Evolutionary conservation across 768 basidiomycete genomes (phyloP).

Genomic region (Rhodosporidiobolus odoratus): DNA sequence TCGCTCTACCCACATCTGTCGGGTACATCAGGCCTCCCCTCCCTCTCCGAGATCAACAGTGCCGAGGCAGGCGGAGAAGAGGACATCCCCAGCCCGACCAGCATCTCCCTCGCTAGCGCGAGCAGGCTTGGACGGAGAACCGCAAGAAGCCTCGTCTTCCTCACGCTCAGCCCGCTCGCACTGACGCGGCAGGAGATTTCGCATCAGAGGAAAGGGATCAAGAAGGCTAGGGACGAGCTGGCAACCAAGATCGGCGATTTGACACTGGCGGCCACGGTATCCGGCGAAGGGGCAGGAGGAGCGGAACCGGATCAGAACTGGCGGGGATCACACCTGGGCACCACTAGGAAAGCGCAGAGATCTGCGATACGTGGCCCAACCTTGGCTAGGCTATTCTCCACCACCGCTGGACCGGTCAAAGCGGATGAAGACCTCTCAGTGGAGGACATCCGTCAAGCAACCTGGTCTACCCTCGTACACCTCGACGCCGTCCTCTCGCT

Average conservation of each 20-base stretch:
- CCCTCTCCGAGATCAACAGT: slow-evolving; percentile 9
- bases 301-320: no score
- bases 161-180: slow-evolving; percentile 53
- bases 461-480: slow-evolving; percentile 30
- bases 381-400: slow-evolving; percentile 45
- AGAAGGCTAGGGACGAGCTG: slow-evolving; percentile 61
- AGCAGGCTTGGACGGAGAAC: slow-evolving; percentile 22
- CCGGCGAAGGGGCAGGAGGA: not conserved
- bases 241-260: slow-evolving; percentile 53
- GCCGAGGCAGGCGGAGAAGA: not conserved
- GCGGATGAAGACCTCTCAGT: slow-evolving; percentile 15
- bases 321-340: not conserved
- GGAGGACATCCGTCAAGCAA: slow-evolving; percentile 13
- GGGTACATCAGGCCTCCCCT: slow-evolving; percentile 43
- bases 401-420: not conserved
- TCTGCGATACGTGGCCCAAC: not conserved
- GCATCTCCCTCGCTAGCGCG: slow-evolving; percentile 12
- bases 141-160: slow-evolving; percentile 45
- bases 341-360: not conserved
- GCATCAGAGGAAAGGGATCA: slow-evolving; percentile 58
- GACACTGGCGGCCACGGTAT: slow-evolving; percentile 22
- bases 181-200: slow-evolving; percentile 65
- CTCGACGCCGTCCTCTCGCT: slow-evolving; percentile 35
- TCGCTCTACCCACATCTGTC: slow-evolving; percentile 64
- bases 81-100: not conserved